Base-by-base conservation (phyloP, 2,329 filamentous ascomycete genomes). In the Fusarium haematococcum region DNA sequence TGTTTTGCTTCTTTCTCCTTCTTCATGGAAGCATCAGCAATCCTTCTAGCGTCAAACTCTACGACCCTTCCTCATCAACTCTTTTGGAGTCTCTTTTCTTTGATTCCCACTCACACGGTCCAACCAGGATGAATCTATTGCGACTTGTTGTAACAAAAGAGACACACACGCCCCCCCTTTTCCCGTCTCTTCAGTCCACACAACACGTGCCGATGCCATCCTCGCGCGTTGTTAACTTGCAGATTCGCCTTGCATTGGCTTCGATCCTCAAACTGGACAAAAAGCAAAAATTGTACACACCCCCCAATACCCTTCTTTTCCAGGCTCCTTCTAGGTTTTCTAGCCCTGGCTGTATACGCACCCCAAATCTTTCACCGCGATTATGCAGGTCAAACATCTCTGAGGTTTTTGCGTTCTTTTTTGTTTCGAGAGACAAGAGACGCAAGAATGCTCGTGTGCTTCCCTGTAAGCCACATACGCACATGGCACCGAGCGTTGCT, bases 31-130 rank as follows among this genome's bases (percentile, higher is more conserved):
- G 72, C 62, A 70, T 64, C 67, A 75, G 57, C 16, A 43, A 62
- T 54, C 67, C 75, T 78, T 78, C 76, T 78, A 78, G 76, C 73
- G 76, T 48, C 62, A 73, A 78, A 78, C 76, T 69, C 65, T 78
- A 64, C 18, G 18, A 64, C 60, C 69, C 73, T 37, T n/a, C 48
- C 48, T 37, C 63, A 57, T 32, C 48, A 43, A 62, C 37, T 54
- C 41, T 50, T 48, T 33, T 50, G 25, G 35, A 37, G 35, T 43
- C 41, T 23, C 39, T 20, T 20, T 20, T 65, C 33, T 39, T 13
- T 52, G 3, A 18, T 30, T 52, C 33, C 45, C 56, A 54, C 57
- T 58, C 50, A 32, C 48, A 52, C 11, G 27, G 11, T 52, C 48
- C 48, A 32, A 52, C 48, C 48, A 52, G 16, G 18, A 13, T 13